Conservation (phyloP, 768 basidiomycete genomes). For the Filobasidium floriforme region DNA sequence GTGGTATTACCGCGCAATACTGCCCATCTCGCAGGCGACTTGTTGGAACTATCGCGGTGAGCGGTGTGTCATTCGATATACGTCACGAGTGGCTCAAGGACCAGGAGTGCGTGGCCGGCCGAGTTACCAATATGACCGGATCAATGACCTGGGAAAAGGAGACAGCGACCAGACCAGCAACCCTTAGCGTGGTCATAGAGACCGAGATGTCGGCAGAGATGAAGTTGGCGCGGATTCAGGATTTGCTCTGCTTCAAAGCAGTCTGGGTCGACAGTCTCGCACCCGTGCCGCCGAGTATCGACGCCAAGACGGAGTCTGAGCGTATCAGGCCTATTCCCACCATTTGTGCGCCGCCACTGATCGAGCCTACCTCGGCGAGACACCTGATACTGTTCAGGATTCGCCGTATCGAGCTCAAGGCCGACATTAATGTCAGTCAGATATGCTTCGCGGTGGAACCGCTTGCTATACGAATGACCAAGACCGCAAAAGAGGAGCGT, state of each 20-base stretch:
- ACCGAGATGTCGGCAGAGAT: slow-evolving; percentile 74
- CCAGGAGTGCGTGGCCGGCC: slow-evolving; percentile 54
- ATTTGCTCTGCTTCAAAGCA: slow-evolving; percentile 88
- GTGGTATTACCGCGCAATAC: slow-evolving; percentile 74
- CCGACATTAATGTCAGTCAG: slow-evolving; percentile 74
- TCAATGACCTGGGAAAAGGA: slow-evolving; percentile 55
- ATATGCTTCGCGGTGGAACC: slow-evolving; percentile 61
- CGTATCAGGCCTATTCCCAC: neutral
- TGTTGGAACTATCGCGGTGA: slow-evolving; percentile 69
- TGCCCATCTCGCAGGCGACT: slow-evolving; percentile 44
- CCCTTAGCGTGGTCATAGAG: slow-evolving; percentile 68
- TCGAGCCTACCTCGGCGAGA: slow-evolving; percentile 33
- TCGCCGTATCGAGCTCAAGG: slow-evolving; percentile 62
- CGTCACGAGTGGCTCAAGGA: slow-evolving; percentile 51
- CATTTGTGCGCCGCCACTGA: slow-evolving; percentile 48
- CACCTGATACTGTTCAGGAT: slow-evolving; percentile 52
- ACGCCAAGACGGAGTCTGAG: neutral
- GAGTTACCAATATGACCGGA: slow-evolving; percentile 63
- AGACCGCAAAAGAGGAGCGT: slow-evolving; percentile 55
- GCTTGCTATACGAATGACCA: slow-evolving; percentile 58
- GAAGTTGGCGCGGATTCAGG: slow-evolving; percentile 77
- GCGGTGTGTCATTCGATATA: slow-evolving; percentile 69
- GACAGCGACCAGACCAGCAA: slow-evolving; percentile 13
- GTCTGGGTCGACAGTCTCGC: slow-evolving; percentile 88
- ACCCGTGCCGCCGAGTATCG: neutral